Evolutionary conservation across 805 yeast genomes (phyloP).

Genomic region (Myxozyma mucilagina): DNA sequence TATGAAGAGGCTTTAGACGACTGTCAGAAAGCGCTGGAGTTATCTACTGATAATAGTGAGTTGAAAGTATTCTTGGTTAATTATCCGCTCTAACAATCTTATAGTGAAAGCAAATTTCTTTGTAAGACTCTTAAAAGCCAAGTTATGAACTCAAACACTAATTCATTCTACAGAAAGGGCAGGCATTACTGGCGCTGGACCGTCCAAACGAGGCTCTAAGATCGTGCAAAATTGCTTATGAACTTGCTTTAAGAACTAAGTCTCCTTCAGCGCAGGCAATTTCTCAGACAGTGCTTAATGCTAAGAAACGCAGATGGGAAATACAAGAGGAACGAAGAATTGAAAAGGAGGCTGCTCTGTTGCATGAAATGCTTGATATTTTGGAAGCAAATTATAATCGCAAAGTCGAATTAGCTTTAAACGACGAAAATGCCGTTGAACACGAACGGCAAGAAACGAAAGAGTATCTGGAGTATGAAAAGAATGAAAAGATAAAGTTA

Average conservation of each 20-base stretch:
- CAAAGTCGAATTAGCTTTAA: constrained; percentile 19
- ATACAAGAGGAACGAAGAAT: constrained; percentile 33
- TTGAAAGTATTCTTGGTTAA: background rate
- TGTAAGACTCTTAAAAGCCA: constrained; percentile 8
- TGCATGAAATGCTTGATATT: constrained; percentile 34
- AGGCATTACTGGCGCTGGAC: constrained; percentile 35
- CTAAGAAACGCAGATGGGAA: constrained; percentile 36
- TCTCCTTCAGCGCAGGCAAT: constrained; percentile 38
- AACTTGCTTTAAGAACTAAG: constrained; percentile 32
- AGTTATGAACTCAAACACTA: background rate
- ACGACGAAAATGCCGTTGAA: constrained; percentile 11
- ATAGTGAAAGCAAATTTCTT: constrained; percentile 36
- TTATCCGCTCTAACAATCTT: constrained; percentile 4
- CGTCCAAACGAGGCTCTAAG: constrained; percentile 37
- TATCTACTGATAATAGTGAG: constrained; percentile 32
- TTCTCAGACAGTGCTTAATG: constrained; percentile 33
- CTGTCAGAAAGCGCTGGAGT: constrained; percentile 35
- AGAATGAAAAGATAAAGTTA: constrained; percentile 28
- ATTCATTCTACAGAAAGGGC: constrained; percentile 31
- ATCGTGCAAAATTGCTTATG: constrained; percentile 37
- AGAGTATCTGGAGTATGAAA: constrained; percentile 27
- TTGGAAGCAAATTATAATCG: constrained; percentile 20
- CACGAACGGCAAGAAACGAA: constrained; percentile 33
- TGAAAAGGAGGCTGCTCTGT: constrained; percentile 31
- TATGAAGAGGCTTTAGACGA: constrained; percentile 36